Base-by-base conservation (phyloP, 768 basidiomycete species). In the Tylopilus felleus region DNA sequence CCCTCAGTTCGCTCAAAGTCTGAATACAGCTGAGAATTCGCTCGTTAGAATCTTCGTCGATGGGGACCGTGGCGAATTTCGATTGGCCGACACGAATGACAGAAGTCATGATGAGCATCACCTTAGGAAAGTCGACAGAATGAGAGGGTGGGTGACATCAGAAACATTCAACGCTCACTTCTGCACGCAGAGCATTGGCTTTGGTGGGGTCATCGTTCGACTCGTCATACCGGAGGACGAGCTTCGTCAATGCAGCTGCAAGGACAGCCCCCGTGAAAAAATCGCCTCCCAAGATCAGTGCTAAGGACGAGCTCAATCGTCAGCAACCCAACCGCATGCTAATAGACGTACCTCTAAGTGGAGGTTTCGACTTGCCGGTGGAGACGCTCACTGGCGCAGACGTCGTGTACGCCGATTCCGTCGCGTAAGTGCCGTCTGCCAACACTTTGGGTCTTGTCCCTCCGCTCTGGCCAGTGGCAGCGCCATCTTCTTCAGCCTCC, bases 41-140 rank as follows among this genome's bases (percentile, higher is more conserved):
- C 71, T 99, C 97, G 60, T 84, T 88, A 6, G 93, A 95, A 70
- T 99, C 97, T 69, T 99, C 97, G 74, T 99, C 97, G 60, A 99
- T 99, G n/a, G 91, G 89, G 2, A 86, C 87, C 0, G 90, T 84
- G 41, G 88, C 90, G 61, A 96, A 95, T 67, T 95, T 96, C 50
- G 93, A 95, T 73, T 98, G 96, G 35, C 97, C 97, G 51, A 98
- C 92, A 45, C 97, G 93, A 66, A 98, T 90, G 67, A 94, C 79
- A 9, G 94, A 97, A 1, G 94, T 87, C 97, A 99, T 98, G 68
- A 98, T 93, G 50, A 99, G 80, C 91, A 99, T 98, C 6, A 91
- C 85, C 88, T 91, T 62, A 16, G 56, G 10, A 19, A 29, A 39
- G 50, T 49, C 5, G 40, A 38, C n/a, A 5, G 10, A 4, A 33